Percentiles rank a stretch among this genome's conserved stretches.
Evolutionary conservation across 2,329 filamentous ascomycete species (phyloP).

Genomic region (Fusarium tuaranense): DNA sequence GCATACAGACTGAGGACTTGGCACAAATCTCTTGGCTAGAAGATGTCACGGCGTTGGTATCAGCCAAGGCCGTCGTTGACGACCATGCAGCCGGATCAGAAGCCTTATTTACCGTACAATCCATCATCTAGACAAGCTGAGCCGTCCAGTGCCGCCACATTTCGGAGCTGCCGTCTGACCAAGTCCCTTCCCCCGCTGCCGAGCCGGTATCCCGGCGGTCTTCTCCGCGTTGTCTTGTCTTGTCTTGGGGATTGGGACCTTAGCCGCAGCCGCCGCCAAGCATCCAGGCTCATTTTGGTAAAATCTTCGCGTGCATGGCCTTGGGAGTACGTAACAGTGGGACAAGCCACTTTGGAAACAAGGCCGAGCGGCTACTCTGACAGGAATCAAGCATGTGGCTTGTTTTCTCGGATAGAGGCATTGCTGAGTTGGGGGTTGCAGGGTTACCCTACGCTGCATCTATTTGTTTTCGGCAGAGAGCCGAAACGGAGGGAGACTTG

Average conservation of each 20-base stretch:
- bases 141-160: conserved; percentile 13
- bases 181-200: conserved; percentile 16
- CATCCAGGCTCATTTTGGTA: conserved; percentile 1
- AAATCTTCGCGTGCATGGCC: not conserved
- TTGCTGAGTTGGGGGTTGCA: not conserved
- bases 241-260: not conserved
- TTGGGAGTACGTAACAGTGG: not conserved
- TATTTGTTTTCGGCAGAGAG: not conserved
- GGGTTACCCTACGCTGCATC: conserved; percentile 4
- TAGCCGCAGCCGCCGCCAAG: conserved; percentile 19
- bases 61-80: not conserved
- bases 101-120: not conserved
- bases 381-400: not conserved
- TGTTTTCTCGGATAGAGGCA: not conserved
- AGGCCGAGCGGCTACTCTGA: not conserved
- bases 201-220: conserved; percentile 24
- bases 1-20: not conserved
- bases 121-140: not conserved
- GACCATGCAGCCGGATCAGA: not conserved
- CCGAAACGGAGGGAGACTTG: not conserved
- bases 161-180: conserved; percentile 30
- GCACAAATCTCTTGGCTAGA: not conserved
- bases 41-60: not conserved
- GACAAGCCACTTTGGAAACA: not conserved
- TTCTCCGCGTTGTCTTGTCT: not conserved